Evolutionary conservation across 2,329 filamentous ascomycete genomes (phyloP).

Genomic region (Chalaropsis thielavioides): DNA sequence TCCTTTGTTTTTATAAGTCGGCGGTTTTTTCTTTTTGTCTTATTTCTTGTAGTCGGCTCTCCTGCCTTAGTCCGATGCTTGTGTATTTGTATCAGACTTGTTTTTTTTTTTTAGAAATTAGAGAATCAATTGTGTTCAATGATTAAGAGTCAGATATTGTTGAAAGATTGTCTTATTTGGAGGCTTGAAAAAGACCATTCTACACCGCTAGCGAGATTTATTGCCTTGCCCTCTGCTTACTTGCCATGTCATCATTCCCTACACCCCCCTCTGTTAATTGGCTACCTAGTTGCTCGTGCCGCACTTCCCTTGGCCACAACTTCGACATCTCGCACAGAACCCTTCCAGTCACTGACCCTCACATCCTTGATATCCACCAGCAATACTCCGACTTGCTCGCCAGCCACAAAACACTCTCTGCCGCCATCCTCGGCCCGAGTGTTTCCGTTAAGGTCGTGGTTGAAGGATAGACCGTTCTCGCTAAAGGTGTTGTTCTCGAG

Average conservation of each 20-base stretch:
- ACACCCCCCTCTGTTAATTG: neutral
- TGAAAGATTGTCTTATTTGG: neutral
- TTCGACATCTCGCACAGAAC: constrained; percentile 57
- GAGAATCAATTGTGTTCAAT: neutral
- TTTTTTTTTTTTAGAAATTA: constrained; percentile 5
- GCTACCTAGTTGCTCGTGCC: neutral
- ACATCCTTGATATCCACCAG: constrained; percentile 74
- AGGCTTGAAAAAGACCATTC: neutral
- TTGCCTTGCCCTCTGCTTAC: too few relatives aligned
- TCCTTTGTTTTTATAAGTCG: neutral
- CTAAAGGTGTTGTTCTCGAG: constrained; percentile 86
- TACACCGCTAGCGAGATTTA: neutral
- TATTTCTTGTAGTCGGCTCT: neutral
- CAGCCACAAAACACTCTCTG: constrained; percentile 56
- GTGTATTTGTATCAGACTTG: constrained; percentile 3
- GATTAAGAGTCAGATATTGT: neutral
- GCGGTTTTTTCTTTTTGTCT: neutral
- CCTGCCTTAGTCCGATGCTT: neutral
- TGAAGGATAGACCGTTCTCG: constrained; percentile 30
- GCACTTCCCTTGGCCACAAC: constrained; percentile 3
- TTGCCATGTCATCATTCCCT: neutral
- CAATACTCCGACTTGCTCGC: constrained; percentile 74
- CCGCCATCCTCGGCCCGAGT: constrained; percentile 33
- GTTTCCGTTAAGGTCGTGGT: constrained; percentile 24
- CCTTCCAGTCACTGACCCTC: constrained; percentile 87